Evolutionary conservation across 139 green algal genomes (phyloP), one percentile per base, ranked within the genome.

Genomic region (Nannochloris sp.): DNA sequence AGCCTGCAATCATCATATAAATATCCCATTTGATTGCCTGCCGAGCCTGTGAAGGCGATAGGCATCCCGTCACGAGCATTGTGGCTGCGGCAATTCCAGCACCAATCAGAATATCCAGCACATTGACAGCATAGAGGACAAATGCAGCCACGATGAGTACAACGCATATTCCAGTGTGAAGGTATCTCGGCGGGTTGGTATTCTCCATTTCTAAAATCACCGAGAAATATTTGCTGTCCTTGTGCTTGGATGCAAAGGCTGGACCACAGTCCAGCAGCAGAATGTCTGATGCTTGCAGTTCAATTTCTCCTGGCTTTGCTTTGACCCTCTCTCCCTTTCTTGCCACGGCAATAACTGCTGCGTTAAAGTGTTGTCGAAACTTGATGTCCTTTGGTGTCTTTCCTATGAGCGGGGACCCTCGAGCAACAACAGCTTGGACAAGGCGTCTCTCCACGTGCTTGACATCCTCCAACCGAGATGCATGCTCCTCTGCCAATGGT

Each of bases 261-360:
- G 63, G 28, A 20, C 74, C 75, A 2, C 76, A 70, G 53, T 88
- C 79, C 6, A 88, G 62, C 33, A 89, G 65, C 26, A 89, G 65
- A 33, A 83, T 75, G 68, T 86, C 82, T 13, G 71, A 75, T 1
- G 60, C 49, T 31, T 79, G 26, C 29, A 87, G 60, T 13, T 65
- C 68, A 29, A 86, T 73, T 60, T 85, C 80, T 13, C 75, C 75
- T 25, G 80, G 74, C 23, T 79, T 74, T 53, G 67, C 65, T 8
- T 49, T 49, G 26, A 80, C 31, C 37, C 72, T 69, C 55, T 74
- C 63, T 29, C 74, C 75, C 43, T 72, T 66, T 55, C 86, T 73
- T 31, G 87, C 86, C 14, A 95, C 75, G 4, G 79, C 87, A 57
- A 95, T 71, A 30, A 95, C 72, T 5, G 84, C 87, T 3, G 87